Evolutionary conservation across 768 basidiomycete species (phyloP).

Genomic region (Pisolithus orientalis): DNA sequence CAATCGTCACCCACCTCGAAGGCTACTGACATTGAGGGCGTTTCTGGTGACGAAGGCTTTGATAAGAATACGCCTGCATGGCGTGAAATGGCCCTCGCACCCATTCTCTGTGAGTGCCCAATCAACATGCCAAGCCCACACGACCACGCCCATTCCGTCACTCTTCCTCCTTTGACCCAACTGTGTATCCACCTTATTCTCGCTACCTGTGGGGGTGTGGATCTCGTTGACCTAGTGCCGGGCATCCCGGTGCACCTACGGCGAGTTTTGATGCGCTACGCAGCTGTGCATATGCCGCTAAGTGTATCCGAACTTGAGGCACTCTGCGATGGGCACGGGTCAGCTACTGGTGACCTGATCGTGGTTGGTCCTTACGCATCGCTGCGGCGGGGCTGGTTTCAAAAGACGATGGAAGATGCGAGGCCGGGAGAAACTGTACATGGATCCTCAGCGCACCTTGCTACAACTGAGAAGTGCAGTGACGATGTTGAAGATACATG

Average conservation of each 20-base stretch:
- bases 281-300: slow-evolving; percentile 54
- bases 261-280: slow-evolving; percentile 50
- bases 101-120: slow-evolving; percentile 32
- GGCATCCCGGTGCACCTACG: slow-evolving; percentile 55
- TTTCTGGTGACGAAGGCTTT: neutral
- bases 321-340: slow-evolving; percentile 43
- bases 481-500: slow-evolving; percentile 27
- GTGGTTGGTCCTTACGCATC: slow-evolving; percentile 50
- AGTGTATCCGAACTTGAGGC: slow-evolving; percentile 42
- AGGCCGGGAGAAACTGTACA: neutral
- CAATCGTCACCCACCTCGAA: slow-evolving; percentile 9
- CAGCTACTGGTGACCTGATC: slow-evolving; percentile 59
- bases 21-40: neutral
- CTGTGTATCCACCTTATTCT: slow-evolving; percentile 53
- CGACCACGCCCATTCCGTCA: slow-evolving; percentile 2
- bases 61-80: slow-evolving; percentile 32
- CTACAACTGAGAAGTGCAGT: neutral
- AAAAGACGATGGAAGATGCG: slow-evolving; percentile 5
- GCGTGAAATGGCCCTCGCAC: slow-evolving; percentile 51
- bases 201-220: slow-evolving; percentile 30
- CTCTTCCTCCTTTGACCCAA: slow-evolving; percentile 45
- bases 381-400: slow-evolving; percentile 40
- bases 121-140: neutral
- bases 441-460: neutral
- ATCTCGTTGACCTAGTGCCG: slow-evolving; percentile 43